phyloP scores from a whole-genome alignment of 176 grass and related monocot genomes.

The Cocos nucifera region DNA sequence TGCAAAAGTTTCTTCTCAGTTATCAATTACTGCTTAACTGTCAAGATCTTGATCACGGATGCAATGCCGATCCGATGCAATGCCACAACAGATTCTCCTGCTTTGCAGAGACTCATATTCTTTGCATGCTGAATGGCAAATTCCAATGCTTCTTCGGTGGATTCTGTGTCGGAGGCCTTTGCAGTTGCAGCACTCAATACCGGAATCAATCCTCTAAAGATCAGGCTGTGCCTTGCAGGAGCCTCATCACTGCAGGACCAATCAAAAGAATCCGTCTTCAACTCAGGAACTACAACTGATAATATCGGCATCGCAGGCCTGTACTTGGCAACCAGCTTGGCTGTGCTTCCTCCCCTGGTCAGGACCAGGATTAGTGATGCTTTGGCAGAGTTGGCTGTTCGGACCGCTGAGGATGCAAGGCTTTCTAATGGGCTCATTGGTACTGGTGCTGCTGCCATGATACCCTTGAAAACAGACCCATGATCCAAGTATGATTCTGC shows the following conservation, averaged over 20 bases:
- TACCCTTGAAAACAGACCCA: constrained; percentile 41
- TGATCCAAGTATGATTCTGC: constrained; percentile 42
- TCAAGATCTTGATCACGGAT: constrained; percentile 59
- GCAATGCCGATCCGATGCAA: constrained; percentile 52
- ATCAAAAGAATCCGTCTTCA: constrained; percentile 54
- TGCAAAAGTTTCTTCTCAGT: constrained; percentile 12
- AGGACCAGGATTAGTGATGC: constrained; percentile 75
- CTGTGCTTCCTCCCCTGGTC: constrained; percentile 65
- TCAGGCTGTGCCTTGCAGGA: constrained; percentile 65
- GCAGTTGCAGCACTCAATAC: constrained; percentile 44
- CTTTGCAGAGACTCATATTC: constrained; percentile 48
- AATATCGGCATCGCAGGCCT: constrained; percentile 58
- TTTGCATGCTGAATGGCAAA: constrained; percentile 54
- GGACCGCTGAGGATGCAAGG: constrained; percentile 69
- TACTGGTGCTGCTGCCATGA: constrained; percentile 35
- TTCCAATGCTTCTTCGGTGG: constrained; percentile 50
- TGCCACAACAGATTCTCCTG: constrained; percentile 56
- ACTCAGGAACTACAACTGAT: constrained; percentile 43
- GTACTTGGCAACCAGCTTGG: constrained; percentile 76
- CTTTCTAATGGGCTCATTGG: constrained; percentile 71
- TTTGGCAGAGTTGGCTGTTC: constrained; percentile 41
- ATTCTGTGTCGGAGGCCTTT: constrained; percentile 61
- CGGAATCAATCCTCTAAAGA: constrained; percentile 57
- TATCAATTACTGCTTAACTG: constrained; percentile 18
- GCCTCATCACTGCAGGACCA: constrained; percentile 82